Evolutionary conservation across 352 stramenopile genomes (phyloP).

Genomic region (Globisporangium takayamanum): DNA sequence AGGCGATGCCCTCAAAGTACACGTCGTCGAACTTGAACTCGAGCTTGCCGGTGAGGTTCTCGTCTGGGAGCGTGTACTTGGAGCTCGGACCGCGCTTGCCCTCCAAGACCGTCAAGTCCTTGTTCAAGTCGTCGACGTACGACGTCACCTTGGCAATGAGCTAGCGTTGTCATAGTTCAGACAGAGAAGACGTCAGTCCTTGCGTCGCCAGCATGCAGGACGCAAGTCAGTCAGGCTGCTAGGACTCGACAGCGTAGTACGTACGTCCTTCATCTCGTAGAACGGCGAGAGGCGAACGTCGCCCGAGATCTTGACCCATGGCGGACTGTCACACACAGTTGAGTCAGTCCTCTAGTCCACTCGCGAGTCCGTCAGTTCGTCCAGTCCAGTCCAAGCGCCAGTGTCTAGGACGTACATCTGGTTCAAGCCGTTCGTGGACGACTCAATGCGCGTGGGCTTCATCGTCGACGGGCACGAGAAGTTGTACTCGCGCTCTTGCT

Average conservation of each 20-base stretch:
- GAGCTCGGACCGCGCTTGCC: slow-evolving; percentile 82
- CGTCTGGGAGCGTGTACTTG: slow-evolving; percentile 86
- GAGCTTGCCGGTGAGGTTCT: slow-evolving; percentile 76
- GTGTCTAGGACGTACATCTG: slow-evolving; percentile 52
- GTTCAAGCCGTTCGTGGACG: slow-evolving; percentile 72
- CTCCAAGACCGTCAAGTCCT: slow-evolving; percentile 73
- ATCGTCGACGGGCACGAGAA: slow-evolving; percentile 86
- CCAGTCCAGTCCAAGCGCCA: too few species aligned
- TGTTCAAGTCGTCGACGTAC: slow-evolving; percentile 87
- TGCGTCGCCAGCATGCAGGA: too few species aligned
- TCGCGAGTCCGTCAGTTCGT: too few species aligned
- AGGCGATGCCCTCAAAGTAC: slow-evolving; percentile 90
- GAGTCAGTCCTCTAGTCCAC: not conserved
- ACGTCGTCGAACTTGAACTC: slow-evolving; percentile 82
- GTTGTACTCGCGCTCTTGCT: slow-evolving; percentile 87
- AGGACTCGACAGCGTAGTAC: slow-evolving; percentile 8
- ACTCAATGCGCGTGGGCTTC: slow-evolving; percentile 84
- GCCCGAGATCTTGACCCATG: slow-evolving; percentile 86
- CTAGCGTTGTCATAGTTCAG: slow-evolving; percentile 15
- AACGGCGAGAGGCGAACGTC: slow-evolving; percentile 90
- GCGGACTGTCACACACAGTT: slow-evolving; percentile 38
- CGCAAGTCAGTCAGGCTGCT: too few species aligned
- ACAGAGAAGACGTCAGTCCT: too few species aligned
- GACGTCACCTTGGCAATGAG: slow-evolving; percentile 63
- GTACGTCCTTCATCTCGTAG: slow-evolving; percentile 87